Evolutionary conservation across 2,329 filamentous ascomycete genomes (phyloP).

Genomic region (Pseudogymnoascus sp.): DNA sequence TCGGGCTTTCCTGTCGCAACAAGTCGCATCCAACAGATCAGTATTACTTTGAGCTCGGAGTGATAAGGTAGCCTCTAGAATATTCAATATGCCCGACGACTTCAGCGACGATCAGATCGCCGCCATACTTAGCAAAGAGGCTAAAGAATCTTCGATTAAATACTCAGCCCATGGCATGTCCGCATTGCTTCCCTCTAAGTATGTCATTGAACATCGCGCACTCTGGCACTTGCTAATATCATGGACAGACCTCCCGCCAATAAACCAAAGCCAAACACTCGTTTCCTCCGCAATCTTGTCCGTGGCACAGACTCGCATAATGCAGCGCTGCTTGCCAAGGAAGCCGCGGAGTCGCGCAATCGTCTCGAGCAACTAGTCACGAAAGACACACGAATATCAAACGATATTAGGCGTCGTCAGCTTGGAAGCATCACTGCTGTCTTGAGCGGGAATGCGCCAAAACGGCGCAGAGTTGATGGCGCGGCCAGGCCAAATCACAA

Average conservation of each 20-base stretch:
- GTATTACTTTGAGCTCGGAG: background rate
- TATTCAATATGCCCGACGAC: conserved; percentile 30
- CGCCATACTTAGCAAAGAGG: conserved; percentile 71
- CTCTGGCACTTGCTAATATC: background rate
- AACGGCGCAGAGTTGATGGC: conserved; percentile 17
- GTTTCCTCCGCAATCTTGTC: conserved; percentile 82
- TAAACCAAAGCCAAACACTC: conserved; percentile 82
- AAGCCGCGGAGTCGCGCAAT: conserved; percentile 69
- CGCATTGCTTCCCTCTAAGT: conserved; percentile 53
- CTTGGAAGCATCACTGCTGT: conserved; percentile 56
- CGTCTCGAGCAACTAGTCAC: conserved; percentile 57
- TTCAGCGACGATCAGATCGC: conserved; percentile 75
- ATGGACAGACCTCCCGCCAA: conserved; percentile 40
- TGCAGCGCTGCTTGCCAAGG: conserved; percentile 73
- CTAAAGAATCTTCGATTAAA: conserved; percentile 62
- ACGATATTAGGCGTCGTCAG: conserved; percentile 50
- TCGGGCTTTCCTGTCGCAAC: background rate
- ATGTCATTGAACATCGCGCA: conserved; percentile 11
- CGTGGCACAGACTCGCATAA: conserved; percentile 86
- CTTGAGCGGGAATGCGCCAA: conserved; percentile 34
- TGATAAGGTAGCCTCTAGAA: background rate
- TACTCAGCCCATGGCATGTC: conserved; percentile 70
- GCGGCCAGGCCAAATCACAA: background rate
- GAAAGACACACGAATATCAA: conserved; percentile 32
- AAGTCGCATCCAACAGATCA: background rate